A percentile compares a stretch with the other conserved stretches of the same genome.
phyloP scores from a whole-genome alignment of 2,329 filamentous ascomycete genomes.

The Laburnicola sp. region DNA sequence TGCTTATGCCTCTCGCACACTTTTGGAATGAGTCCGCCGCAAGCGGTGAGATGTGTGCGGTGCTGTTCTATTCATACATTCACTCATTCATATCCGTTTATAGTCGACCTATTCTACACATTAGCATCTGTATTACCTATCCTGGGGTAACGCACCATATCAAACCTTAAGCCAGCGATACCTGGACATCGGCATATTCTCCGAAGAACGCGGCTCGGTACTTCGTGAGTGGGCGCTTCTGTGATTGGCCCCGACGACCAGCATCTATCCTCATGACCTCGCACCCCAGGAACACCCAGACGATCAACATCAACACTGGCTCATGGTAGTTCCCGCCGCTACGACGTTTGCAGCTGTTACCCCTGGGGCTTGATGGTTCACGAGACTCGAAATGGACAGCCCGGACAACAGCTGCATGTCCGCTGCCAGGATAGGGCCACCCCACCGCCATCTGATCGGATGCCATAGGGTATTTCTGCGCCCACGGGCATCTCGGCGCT shows the following conservation, averaged over 20 bases:
- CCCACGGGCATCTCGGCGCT: slow-evolving; percentile 20
- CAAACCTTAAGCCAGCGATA: too few relatives aligned
- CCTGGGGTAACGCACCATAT: too few relatives aligned
- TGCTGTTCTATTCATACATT: too few relatives aligned
- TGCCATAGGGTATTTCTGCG: slow-evolving; percentile 24
- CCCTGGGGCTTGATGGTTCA: background rate
- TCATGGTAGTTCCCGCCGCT: background rate
- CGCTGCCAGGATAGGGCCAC: background rate
- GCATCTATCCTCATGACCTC: slow-evolving; percentile 7
- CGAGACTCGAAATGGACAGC: background rate
- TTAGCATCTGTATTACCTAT: too few relatives aligned
- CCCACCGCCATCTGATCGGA: background rate
- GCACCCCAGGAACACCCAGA: background rate
- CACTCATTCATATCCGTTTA: too few relatives aligned
- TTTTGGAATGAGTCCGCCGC: too few relatives aligned
- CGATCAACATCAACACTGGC: background rate
- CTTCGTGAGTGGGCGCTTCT: slow-evolving; percentile 3
- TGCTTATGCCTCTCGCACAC: too few relatives aligned
- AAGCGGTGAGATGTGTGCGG: too few relatives aligned
- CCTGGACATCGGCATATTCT: too few relatives aligned
- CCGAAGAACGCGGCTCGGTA: too few relatives aligned
- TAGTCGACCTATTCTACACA: too few relatives aligned
- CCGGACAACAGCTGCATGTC: background rate
- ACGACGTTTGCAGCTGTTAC: background rate
- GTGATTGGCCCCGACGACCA: slow-evolving; percentile 13